Evolutionary conservation across 1,284 basidiomycete genomes (phyloP).

Genomic region (Bjerkandera adusta): DNA sequence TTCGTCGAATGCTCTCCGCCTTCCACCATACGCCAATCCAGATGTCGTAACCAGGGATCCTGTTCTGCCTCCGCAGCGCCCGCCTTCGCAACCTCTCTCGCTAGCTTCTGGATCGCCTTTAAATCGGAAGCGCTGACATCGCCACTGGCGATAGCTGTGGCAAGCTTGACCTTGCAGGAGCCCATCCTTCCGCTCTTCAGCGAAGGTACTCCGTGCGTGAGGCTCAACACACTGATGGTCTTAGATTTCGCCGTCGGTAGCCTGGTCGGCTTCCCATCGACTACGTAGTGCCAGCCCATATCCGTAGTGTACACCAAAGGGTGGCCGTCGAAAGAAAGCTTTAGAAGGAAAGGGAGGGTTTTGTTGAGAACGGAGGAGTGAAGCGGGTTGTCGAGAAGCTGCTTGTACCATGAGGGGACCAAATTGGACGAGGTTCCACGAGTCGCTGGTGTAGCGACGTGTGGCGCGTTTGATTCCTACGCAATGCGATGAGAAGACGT

Average conservation of each 20-base stretch:
- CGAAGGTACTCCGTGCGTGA: slow-evolving; percentile 39
- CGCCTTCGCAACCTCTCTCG: slow-evolving; percentile 25
- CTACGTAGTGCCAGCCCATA: slow-evolving; percentile 66
- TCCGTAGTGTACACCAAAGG: slow-evolving; percentile 64
- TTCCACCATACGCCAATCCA: too few relatives aligned
- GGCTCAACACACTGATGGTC: slow-evolving; percentile 38
- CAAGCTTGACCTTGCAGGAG: slow-evolving; percentile 38
- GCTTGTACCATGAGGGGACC: slow-evolving; percentile 76
- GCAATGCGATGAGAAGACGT: too few relatives aligned
- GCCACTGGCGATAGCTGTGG: slow-evolving; percentile 40
- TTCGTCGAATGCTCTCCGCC: too few relatives aligned
- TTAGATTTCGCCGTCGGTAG: slow-evolving; percentile 42
- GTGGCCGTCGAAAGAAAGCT: slow-evolving; percentile 68
- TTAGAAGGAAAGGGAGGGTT: slow-evolving; percentile 78
- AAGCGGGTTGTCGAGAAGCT: slow-evolving; percentile 41
- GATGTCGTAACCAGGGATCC: slow-evolving; percentile 62
- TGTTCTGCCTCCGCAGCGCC: slow-evolving; percentile 23
- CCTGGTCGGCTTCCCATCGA: slow-evolving; percentile 34
- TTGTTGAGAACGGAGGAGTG: slow-evolving; percentile 58
- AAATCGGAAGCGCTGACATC: slow-evolving; percentile 31
- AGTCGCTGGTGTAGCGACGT: too few relatives aligned
- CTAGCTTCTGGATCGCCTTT: slow-evolving; percentile 37
- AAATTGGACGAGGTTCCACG: neutral
- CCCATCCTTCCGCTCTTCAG: slow-evolving; percentile 39
- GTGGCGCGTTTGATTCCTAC: too few relatives aligned